Percentiles rank a stretch among this genome's conserved stretches.
These are phyloP conservation scores for Cyanodermella asteris DNA, from an alignment of 2,329 filamentous ascomycete species.

Conservation along the genomic window DNA sequence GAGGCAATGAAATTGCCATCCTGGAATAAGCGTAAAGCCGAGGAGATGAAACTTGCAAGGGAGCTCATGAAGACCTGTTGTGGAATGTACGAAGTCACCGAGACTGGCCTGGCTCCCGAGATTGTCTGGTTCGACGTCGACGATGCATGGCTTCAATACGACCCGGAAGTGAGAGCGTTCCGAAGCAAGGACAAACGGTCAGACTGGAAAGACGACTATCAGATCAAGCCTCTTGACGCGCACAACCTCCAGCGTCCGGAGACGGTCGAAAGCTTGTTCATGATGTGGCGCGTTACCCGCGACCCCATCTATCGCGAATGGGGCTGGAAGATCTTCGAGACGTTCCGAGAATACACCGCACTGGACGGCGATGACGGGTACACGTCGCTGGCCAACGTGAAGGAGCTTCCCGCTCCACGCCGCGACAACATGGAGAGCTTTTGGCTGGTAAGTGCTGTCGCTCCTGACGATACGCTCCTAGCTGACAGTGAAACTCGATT, in stretches of 20 bases:
- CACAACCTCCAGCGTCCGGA: slow-evolving; percentile 93
- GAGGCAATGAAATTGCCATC: slow-evolving; percentile 49
- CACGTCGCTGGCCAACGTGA: slow-evolving; percentile 57
- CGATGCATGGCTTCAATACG: slow-evolving; percentile 38
- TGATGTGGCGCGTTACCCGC: slow-evolving; percentile 96
- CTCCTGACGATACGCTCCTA: not conserved
- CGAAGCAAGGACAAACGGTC: slow-evolving; percentile 33
- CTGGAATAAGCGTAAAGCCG: slow-evolving; percentile 63
- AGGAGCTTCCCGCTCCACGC: slow-evolving; percentile 41
- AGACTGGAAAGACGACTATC: slow-evolving; percentile 55
- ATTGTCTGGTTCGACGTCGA: slow-evolving; percentile 76
- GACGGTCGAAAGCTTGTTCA: slow-evolving; percentile 88
- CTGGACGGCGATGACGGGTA: slow-evolving; percentile 62
- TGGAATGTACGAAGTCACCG: slow-evolving; percentile 85
- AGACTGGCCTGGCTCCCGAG: slow-evolving; percentile 79
- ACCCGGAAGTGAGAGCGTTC: slow-evolving; percentile 28
- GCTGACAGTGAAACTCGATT: no score
- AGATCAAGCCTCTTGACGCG: slow-evolving; percentile 57
- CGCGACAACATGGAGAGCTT: slow-evolving; percentile 98
- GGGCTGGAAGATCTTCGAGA: slow-evolving; percentile 97
- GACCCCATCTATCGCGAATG: slow-evolving; percentile 77
- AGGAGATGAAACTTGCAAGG: slow-evolving; percentile 65
- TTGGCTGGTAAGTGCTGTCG: slow-evolving; percentile 43
- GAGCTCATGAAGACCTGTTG: slow-evolving; percentile 95
- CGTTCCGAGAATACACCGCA: slow-evolving; percentile 67